Evolutionary conservation across 78 protist genomes (phyloP).

Genomic region (Chrysochromulina tobinii): DNA sequence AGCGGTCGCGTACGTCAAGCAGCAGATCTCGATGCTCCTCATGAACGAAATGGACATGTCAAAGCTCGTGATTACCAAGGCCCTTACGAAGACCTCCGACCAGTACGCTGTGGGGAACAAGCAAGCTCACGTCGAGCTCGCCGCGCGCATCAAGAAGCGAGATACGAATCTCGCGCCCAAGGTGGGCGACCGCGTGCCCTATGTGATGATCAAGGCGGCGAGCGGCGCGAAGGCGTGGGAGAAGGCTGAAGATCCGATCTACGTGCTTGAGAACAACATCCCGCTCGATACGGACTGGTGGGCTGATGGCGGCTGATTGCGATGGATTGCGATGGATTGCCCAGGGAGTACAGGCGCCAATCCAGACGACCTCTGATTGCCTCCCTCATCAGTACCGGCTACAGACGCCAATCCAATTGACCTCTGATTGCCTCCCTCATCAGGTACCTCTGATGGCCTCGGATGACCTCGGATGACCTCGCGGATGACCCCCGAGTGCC

Average conservation of each 20-base stretch:
- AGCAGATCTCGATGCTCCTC: constrained; percentile 83
- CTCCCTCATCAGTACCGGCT: too few relatives aligned
- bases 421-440: too few relatives aligned
- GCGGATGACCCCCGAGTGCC: too few relatives aligned
- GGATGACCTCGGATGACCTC: too few relatives aligned
- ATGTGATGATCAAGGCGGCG: constrained; percentile 91
- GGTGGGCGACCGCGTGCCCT: constrained; percentile 99
- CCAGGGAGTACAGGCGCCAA: too few relatives aligned
- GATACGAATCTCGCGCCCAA: constrained; percentile 92
- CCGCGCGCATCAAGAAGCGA: constrained; percentile 92
- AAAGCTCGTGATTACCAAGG: constrained; percentile 93
- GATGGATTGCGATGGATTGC: background rate
- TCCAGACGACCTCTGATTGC: too few relatives aligned
- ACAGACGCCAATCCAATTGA: too few relatives aligned
- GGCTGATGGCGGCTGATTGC: background rate
- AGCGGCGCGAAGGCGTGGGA: constrained; percentile 87
- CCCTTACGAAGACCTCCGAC: background rate
- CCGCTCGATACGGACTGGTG: constrained; percentile 86
- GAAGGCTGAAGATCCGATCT: constrained; percentile 98
- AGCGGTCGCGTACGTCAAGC: constrained; percentile 70
- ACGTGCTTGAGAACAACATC: constrained; percentile 91
- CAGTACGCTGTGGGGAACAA: background rate
- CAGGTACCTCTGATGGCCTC: too few relatives aligned
- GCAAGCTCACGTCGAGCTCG: constrained; percentile 97
- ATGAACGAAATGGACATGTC: constrained; percentile 94